These are phyloP conservation scores for Conringia planisiliqua DNA, from an alignment of 345 rosid genomes.

Conservation along the genomic window DNA sequence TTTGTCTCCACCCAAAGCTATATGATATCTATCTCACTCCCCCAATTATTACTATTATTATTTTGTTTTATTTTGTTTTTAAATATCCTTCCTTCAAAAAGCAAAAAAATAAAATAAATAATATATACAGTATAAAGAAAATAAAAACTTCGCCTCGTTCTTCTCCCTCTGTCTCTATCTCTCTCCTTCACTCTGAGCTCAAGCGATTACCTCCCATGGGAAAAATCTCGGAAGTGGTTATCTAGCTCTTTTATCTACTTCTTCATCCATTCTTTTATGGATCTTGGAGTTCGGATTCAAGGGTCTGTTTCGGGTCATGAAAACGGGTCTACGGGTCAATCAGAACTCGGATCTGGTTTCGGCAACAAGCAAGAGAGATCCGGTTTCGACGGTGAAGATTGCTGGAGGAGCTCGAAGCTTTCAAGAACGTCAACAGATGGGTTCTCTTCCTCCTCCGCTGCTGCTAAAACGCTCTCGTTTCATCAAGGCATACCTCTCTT, in stretches of 20 bases:
- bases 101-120: neutral
- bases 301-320: slow-evolving; percentile 45
- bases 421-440: slow-evolving; percentile 38
- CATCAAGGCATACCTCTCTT: slow-evolving; percentile 43
- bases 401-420: slow-evolving; percentile 42
- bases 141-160: slow-evolving; percentile 23
- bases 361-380: slow-evolving; percentile 45
- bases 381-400: slow-evolving; percentile 43
- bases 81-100: neutral
- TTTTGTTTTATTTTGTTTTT: neutral
- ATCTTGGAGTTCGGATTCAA: slow-evolving; percentile 55
- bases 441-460: slow-evolving; percentile 13
- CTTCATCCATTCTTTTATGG: slow-evolving; percentile 42
- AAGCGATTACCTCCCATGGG: slow-evolving; percentile 38
- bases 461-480: slow-evolving; percentile 41
- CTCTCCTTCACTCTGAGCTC: slow-evolving; percentile 32
- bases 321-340: slow-evolving; percentile 38
- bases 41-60: slow-evolving; percentile 25
- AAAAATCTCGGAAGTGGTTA: slow-evolving; percentile 34
- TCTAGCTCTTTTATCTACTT: slow-evolving; percentile 29
- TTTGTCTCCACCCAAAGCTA: slow-evolving; percentile 36
- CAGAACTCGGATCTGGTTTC: slow-evolving; percentile 45
- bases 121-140: slow-evolving; percentile 27
- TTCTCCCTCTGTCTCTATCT: slow-evolving; percentile 27
- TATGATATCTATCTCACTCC: slow-evolving; percentile 23